A percentile compares a stretch with the other conserved stretches of the same genome.
Evolutionary conservation across 2,329 filamentous ascomycete species (phyloP).

Genomic region (Truncatella angustata): DNA sequence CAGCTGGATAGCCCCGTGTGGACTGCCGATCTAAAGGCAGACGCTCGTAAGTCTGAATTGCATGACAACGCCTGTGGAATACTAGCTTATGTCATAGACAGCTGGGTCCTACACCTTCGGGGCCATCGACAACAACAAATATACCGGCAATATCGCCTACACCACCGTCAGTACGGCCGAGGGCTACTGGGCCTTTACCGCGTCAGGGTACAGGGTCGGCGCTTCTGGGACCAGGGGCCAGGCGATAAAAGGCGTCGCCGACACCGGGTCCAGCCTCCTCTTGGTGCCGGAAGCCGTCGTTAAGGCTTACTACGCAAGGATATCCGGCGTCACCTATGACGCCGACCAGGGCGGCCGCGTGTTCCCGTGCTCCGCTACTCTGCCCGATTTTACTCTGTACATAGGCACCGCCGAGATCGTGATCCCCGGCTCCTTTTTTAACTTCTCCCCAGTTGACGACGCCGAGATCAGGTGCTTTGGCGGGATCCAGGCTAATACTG

Average conservation of each 20-base stretch:
- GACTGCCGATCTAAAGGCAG: conserved; percentile 21
- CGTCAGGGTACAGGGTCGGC: conserved; percentile 55
- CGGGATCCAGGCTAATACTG: conserved; percentile 5
- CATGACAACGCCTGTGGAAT: not conserved
- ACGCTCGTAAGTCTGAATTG: conserved; percentile 2
- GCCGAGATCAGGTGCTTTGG: not conserved
- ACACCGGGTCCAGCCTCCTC: conserved; percentile 66
- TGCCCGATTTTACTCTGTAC: conserved; percentile 38
- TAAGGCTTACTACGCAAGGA: conserved; percentile 55
- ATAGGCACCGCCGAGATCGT: conserved; percentile 17
- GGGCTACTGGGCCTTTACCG: conserved; percentile 64
- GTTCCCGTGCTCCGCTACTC: conserved; percentile 49
- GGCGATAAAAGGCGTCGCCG: conserved; percentile 37
- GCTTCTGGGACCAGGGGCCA: conserved; percentile 10
- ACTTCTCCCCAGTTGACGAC: not conserved
- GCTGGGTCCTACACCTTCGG: conserved; percentile 35
- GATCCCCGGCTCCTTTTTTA: not conserved
- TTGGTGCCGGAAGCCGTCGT: conserved; percentile 51
- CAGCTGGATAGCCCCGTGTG: conserved; percentile 20
- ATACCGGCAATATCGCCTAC: conserved; percentile 58
- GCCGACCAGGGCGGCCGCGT: conserved; percentile 49
- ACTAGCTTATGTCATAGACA: not conserved
- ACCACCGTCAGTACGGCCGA: conserved; percentile 50
- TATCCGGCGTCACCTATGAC: conserved; percentile 45
- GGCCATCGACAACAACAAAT: conserved; percentile 54